Evolutionary conservation across 2,329 filamentous ascomycete species (phyloP), one percentile per base, ranked within the genome.

Genomic region (Colletotrichum liaoningense): DNA sequence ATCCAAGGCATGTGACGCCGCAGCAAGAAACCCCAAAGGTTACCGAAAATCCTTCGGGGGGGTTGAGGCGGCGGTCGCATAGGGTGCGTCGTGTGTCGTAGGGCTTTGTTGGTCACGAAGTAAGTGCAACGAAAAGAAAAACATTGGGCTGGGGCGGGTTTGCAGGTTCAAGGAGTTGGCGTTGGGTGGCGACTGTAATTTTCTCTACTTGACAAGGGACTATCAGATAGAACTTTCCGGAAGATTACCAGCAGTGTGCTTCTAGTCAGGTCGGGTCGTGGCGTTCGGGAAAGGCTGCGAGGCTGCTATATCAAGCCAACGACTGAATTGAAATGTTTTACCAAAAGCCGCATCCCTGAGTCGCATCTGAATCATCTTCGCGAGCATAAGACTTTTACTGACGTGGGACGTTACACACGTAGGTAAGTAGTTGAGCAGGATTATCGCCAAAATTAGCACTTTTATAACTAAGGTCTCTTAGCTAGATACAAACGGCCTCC

Each of bases 401-500:
- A 5, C 7, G 54, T 24, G 28, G 2, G 14, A 55, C 22, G 7
- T 38, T 9, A 2, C 3, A 30, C 9, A 26, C 33, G 30, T 8
- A 33, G 42, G 30, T 4, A 42, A 6, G 16, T 7, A 19, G 4
- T 22, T 11, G 28, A 16, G n/a, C 30, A 55, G 49, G 8, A n/a
- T 54, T 64, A 8, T 60, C 42, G 16, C 38, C 38, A 26, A 49
- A 56, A 70, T 65, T 65, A 49, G 54, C 60, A 59, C 59, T 73
- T 73, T 71, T 73, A 49, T 54, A 52, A 46, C 28, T 24, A 64
- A 55, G 55, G 55, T n/a, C 14, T 62, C 49, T 62, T 22, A 46
- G 67, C 56, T 73, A 63, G 56, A 57, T 52, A 71, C 57, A 65
- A n/a, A n/a, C 46, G 46, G 33, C 33, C 69, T 70, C 33, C 35